Conservation (phyloP, 208 protist genomes). For the Spongospora subterranea region DNA sequence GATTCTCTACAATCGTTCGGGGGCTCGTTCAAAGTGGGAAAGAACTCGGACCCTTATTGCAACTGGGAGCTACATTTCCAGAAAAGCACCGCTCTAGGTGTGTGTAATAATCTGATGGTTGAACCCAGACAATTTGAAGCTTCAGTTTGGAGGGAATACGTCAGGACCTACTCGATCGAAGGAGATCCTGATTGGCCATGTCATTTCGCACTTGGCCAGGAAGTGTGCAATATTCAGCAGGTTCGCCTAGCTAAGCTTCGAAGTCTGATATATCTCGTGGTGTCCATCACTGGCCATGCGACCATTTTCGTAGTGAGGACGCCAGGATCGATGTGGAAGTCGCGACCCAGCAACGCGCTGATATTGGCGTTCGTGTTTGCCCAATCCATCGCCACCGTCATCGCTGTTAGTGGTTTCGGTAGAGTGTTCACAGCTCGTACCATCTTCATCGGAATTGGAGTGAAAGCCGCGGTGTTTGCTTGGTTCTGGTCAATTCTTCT, state of each 20-base stretch:
- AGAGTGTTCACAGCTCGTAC: not conserved
- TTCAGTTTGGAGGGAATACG: not conserved
- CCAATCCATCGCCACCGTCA: not conserved
- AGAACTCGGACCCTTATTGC: not conserved
- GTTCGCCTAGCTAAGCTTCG: not conserved
- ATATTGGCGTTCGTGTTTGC: not conserved
- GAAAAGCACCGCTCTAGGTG: not conserved
- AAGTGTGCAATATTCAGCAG: conserved; percentile 7
- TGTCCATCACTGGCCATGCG: not conserved
- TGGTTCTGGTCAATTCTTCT: conserved; percentile 32
- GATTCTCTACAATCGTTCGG: conserved; percentile 3
- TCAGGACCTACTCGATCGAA: not conserved
- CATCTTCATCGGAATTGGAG: not conserved
- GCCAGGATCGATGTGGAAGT: not conserved
- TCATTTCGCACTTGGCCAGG: not conserved
- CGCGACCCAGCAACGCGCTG: not conserved
- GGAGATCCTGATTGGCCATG: not conserved
- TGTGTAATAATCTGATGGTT: not conserved
- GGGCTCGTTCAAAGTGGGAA: not conserved
- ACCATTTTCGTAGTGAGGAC: not conserved
- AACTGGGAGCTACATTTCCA: conserved; percentile 48
- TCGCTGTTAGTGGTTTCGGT: not conserved
- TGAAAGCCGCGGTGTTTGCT: not conserved
- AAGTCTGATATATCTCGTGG: not conserved
- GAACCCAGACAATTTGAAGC: not conserved